Percentiles rank a stretch among this genome's conserved stretches.
Evolutionary conservation across 2,329 filamentous ascomycete species (phyloP).

Genomic region (Alternaria hordeiaustralica): DNA sequence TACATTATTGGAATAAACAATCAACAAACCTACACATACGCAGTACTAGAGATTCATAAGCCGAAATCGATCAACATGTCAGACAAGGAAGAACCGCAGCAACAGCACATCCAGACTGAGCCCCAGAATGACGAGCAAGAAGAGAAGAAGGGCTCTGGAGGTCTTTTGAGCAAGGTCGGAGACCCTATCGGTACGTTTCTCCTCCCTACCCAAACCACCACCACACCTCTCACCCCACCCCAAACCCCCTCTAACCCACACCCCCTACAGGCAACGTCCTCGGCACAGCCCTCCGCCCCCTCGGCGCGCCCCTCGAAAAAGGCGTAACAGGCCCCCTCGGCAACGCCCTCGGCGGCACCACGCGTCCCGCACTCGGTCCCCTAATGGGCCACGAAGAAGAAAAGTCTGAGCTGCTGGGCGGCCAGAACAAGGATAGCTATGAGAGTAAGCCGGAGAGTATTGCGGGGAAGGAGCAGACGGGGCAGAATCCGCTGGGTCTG

Average conservation of each 20-base stretch:
- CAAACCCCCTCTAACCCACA: background rate
- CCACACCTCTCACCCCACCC: background rate
- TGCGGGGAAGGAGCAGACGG: slow-evolving; percentile 49
- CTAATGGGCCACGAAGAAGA: slow-evolving; percentile 45
- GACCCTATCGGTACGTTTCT: slow-evolving; percentile 41
- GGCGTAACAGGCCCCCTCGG: slow-evolving; percentile 46
- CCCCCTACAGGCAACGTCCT: slow-evolving; percentile 44
- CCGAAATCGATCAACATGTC: slow-evolving; percentile 11
- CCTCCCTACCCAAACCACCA: background rate
- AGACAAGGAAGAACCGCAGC: slow-evolving; percentile 19
- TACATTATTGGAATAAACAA: background rate
- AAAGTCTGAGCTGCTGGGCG: slow-evolving; percentile 45
- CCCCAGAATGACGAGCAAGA: slow-evolving; percentile 27
- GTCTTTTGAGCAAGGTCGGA: slow-evolving; percentile 38
- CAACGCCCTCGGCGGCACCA: slow-evolving; percentile 45
- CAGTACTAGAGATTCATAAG: background rate
- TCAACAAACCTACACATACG: background rate
- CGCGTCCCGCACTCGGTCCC: slow-evolving; percentile 45
- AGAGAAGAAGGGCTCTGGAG: slow-evolving; percentile 28
- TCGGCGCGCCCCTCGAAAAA: slow-evolving; percentile 48
- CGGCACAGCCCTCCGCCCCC: slow-evolving; percentile 46
- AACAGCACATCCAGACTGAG: slow-evolving; percentile 38
- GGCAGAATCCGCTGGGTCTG: slow-evolving; percentile 49
- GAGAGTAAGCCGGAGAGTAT: slow-evolving; percentile 44
- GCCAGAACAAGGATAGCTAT: slow-evolving; percentile 50